These are phyloP conservation scores for Alternaria ventricosa DNA, from an alignment of 2,329 filamentous ascomycete genomes.

Conservation along the genomic window DNA sequence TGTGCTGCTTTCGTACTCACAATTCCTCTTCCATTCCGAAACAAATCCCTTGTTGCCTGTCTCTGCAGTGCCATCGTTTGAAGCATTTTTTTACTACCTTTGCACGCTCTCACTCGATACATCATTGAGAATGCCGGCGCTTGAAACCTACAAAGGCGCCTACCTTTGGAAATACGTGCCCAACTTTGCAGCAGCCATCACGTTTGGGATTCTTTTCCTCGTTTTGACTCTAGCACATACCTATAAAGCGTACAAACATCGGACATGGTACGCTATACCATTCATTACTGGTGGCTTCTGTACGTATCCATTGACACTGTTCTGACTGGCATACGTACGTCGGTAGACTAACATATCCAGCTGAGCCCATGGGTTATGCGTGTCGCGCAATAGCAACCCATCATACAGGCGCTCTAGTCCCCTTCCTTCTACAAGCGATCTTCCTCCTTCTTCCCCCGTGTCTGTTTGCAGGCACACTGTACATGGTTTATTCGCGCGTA, in stretches of 20 bases:
- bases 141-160: conserved; percentile 16
- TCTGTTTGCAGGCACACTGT: conserved; percentile 53
- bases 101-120: not conserved
- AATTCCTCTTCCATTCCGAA: not conserved
- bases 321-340: conserved; percentile 3
- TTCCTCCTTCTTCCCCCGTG: conserved; percentile 52
- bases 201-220: conserved; percentile 57
- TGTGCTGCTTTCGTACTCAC: not conserved
- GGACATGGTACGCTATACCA: conserved; percentile 58
- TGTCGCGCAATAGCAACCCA: conserved; percentile 52
- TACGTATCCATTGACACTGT: conserved; percentile 41
- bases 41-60: not conserved
- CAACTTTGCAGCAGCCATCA: conserved; percentile 52
- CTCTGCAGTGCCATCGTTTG: not conserved
- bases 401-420: conserved; percentile 29
- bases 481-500: conserved; percentile 52
- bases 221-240: conserved; percentile 50
- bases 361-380: conserved; percentile 60
- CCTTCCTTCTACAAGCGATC: conserved; percentile 49
- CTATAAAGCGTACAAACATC: conserved; percentile 47
- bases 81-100: not conserved
- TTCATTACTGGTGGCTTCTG: conserved; percentile 56
- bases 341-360: conserved; percentile 34
- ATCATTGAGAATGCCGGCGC: conserved; percentile 5
- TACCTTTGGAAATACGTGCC: conserved; percentile 49